phyloP scores from a whole-genome alignment of 2,329 filamentous ascomycete genomes.

The Laburnicola sp. region DNA sequence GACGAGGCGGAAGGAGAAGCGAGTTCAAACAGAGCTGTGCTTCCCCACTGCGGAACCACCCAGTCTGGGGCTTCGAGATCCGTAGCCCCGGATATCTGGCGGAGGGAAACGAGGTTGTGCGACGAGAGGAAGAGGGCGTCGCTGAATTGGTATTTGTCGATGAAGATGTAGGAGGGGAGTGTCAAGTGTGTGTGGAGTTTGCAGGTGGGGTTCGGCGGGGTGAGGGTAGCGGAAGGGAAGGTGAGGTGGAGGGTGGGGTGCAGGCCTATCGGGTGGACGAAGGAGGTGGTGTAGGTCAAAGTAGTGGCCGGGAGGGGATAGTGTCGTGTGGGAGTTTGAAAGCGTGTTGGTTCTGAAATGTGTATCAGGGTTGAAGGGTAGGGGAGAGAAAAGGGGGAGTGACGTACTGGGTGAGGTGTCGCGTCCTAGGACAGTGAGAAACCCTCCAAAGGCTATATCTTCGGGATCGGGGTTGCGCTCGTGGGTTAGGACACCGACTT shows the following conservation, averaged over 20 bases:
- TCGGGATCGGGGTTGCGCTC: slow-evolving; percentile 68
- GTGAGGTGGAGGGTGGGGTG: slow-evolving; percentile 81
- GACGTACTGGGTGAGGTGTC: slow-evolving; percentile 66
- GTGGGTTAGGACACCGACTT: slow-evolving; percentile 76
- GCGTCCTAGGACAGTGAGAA: slow-evolving; percentile 77
- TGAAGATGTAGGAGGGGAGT: slow-evolving; percentile 78
- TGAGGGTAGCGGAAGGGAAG: slow-evolving; percentile 58
- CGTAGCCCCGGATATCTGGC: slow-evolving; percentile 71
- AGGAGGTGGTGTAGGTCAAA: slow-evolving; percentile 67
- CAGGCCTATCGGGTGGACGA: slow-evolving; percentile 74
- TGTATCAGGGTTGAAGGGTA: slow-evolving; percentile 4
- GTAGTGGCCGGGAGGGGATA: slow-evolving; percentile 55
- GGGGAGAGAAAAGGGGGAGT: neutral
- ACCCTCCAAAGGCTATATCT: slow-evolving; percentile 77
- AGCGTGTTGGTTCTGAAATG: slow-evolving; percentile 71
- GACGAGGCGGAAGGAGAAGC: slow-evolving; percentile 58
- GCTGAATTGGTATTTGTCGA: slow-evolving; percentile 82
- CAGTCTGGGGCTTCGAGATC: slow-evolving; percentile 92
- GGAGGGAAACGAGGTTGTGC: slow-evolving; percentile 73
- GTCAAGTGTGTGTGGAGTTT: slow-evolving; percentile 79
- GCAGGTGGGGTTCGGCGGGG: slow-evolving; percentile 58
- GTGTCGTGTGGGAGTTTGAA: slow-evolving; percentile 85
- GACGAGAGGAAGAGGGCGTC: slow-evolving; percentile 77
- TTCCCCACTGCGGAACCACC: slow-evolving; percentile 76
- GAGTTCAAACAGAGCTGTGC: slow-evolving; percentile 74